phyloP scores from a whole-genome alignment of 768 basidiomycete species.

The Exidia glandulosa region DNA sequence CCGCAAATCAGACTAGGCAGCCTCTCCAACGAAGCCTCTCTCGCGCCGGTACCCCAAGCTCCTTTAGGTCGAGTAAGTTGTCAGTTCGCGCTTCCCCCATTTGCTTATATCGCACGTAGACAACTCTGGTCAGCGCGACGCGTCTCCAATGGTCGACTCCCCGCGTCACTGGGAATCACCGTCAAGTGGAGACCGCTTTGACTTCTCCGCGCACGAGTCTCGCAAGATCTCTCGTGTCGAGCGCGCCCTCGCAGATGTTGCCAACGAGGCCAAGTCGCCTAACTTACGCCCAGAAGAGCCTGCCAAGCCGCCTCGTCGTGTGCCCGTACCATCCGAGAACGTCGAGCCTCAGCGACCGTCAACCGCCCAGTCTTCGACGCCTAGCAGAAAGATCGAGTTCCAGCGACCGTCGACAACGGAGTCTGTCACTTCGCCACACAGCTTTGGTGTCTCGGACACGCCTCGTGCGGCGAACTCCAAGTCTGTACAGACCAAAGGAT shows the following conservation, averaged over 20 bases:
- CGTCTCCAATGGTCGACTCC: not conserved
- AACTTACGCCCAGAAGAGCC: not conserved
- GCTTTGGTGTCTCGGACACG: no score
- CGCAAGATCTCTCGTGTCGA: not conserved
- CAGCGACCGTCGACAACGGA: not conserved
- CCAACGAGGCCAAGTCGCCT: not conserved
- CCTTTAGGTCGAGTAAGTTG: not conserved
- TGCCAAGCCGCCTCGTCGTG: not conserved
- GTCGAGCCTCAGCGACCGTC: not conserved
- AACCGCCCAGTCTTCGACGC: not conserved
- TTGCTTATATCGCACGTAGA: no score
- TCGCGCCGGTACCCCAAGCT: not conserved
- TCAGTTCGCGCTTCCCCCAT: not conserved
- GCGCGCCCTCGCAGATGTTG: not conserved
- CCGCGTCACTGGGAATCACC: not conserved
- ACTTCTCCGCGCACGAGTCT: not conserved
- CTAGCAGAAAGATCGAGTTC: no score
- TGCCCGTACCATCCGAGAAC: not conserved
- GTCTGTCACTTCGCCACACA: not conserved
- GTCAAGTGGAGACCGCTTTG: not conserved
- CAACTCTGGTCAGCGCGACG: not conserved
- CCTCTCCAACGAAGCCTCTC: not conserved
- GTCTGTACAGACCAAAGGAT: not conserved
- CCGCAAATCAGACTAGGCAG: not conserved
- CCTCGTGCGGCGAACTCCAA: not conserved